A percentile compares a stretch with the other conserved stretches of the same genome.
Evolutionary conservation across 2,329 filamentous ascomycete species (phyloP).

Genomic region (Mollisia scopiformis): DNA sequence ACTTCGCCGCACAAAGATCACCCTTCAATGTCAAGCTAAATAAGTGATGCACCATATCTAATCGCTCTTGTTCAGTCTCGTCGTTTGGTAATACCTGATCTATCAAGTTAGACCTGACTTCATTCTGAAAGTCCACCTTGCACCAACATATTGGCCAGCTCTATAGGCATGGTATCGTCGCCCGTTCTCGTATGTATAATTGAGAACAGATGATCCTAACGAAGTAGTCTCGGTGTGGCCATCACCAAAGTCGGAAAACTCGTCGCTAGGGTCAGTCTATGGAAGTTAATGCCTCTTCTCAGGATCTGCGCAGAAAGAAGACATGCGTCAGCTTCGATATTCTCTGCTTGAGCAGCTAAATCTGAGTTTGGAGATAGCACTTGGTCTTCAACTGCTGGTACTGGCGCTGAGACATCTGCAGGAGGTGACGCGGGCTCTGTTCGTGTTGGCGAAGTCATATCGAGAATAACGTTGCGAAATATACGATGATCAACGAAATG

Average conservation of each 20-base stretch:
- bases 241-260: not conserved
- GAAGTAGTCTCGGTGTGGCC: not conserved
- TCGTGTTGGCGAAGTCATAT: too few relatives aligned
- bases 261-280: not conserved
- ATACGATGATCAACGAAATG: too few relatives aligned
- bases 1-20: not conserved
- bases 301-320: not conserved
- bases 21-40: conserved; percentile 3
- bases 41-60: conserved; percentile 7
- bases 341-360: not conserved
- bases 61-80: not conserved
- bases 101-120: too few relatives aligned
- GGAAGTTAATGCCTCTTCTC: not conserved
- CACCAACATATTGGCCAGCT: not conserved
- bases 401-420: too few relatives aligned
- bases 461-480: not conserved
- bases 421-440: too few relatives aligned
- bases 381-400: too few relatives aligned
- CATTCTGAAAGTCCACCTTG: not conserved
- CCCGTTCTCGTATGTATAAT: conserved; percentile 1
- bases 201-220: not conserved
- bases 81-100: not conserved
- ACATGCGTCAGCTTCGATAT: not conserved
- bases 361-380: not conserved
- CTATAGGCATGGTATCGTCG: conserved; percentile 2